Base-by-base conservation (phyloP, 495 filamentous ascomycete genomes). In the Ascobolus immersus region DNA sequence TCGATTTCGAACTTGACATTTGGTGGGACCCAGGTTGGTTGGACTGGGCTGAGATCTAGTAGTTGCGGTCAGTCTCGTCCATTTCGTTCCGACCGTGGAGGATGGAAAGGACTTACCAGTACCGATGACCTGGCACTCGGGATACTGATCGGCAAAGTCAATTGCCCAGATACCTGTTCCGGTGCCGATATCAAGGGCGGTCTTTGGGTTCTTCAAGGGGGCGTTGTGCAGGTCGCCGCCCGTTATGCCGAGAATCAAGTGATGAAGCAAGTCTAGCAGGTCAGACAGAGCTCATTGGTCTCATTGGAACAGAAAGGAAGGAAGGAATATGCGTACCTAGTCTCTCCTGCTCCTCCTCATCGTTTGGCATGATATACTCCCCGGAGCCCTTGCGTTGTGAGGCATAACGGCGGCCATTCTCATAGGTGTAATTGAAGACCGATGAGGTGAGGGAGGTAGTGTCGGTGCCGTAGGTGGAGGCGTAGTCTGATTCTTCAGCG, bases 91-190 rank as follows among this genome's bases (percentile, higher is more conserved):
- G 12, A 35, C 19, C 4, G 17, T 5, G 11, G 12, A 37, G 15
- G n/a, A 22, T 17, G 21, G 12, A 21, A 22, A n/a, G n/a, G n/a
- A n/a, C n/a, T n/a, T n/a, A n/a, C n/a, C n/a, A n/a, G n/a, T n/a
- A 52, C 71, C 73, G 22, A 69, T 68, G 4, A 79, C 63, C 40
- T 69, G 61, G 39, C 64, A 62, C 5, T 63, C 48, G n/a, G 71
- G 71, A 40, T 64, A 69, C 32, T 54, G 49, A 44, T 73, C 64
- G 14, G 62, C 72, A 57, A 76, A 64, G 37, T 72, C 68, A 33
- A 71, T 65, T 4, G 64, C 64, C 65, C 66, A 73, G 28, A 67
- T 66, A 7, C 68, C 68, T 4, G 68, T 73, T 8, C 68, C 68
- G 0, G 66, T 71, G 12, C 67, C 68, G 22, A 73, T 56, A 36